phyloP scores from a whole-genome alignment of 495 filamentous ascomycete genomes.

The Tricharina praecox region DNA sequence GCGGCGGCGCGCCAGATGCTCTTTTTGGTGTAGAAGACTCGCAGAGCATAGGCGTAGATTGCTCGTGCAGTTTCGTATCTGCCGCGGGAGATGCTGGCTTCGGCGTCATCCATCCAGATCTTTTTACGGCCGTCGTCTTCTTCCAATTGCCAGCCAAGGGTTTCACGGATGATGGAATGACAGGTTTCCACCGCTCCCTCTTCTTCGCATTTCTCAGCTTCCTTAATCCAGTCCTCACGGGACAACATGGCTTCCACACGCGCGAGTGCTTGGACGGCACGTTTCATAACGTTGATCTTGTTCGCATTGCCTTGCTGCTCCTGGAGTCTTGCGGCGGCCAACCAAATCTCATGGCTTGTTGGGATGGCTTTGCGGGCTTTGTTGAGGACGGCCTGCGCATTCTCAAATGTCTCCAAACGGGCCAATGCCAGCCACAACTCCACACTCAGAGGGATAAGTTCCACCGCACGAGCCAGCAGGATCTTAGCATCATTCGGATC shows the following conservation, averaged over 20 bases:
- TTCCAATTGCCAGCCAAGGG: constrained; percentile 80
- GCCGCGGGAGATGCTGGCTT: constrained; percentile 54
- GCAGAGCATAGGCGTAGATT: constrained; percentile 79
- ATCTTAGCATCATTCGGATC: constrained; percentile 70
- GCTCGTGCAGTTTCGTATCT: constrained; percentile 80
- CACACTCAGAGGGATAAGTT: constrained; percentile 80
- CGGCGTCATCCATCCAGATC: constrained; percentile 86
- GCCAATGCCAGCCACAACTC: constrained; percentile 92
- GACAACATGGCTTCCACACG: constrained; percentile 90
- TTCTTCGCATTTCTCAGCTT: constrained; percentile 87
- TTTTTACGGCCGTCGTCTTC: constrained; percentile 95
- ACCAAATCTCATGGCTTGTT: constrained; percentile 87
- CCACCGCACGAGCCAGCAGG: constrained; percentile 78
- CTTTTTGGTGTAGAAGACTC: constrained; percentile 67
- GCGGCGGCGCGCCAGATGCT: constrained; percentile 76
- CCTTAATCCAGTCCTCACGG: constrained; percentile 88
- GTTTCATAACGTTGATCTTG: constrained; percentile 82
- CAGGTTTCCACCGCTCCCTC: constrained; percentile 80
- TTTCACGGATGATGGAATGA: constrained; percentile 74
- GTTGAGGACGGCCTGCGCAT: constrained; percentile 87
- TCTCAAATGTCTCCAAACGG: constrained; percentile 69
- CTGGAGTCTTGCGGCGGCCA: constrained; percentile 78
- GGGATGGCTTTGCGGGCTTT: constrained; percentile 85
- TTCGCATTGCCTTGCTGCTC: constrained; percentile 65
- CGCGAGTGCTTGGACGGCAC: constrained; percentile 75